Evolutionary conservation across 2,329 filamentous ascomycete genomes (phyloP).

Genomic region (Mycogone perniciosa): DNA sequence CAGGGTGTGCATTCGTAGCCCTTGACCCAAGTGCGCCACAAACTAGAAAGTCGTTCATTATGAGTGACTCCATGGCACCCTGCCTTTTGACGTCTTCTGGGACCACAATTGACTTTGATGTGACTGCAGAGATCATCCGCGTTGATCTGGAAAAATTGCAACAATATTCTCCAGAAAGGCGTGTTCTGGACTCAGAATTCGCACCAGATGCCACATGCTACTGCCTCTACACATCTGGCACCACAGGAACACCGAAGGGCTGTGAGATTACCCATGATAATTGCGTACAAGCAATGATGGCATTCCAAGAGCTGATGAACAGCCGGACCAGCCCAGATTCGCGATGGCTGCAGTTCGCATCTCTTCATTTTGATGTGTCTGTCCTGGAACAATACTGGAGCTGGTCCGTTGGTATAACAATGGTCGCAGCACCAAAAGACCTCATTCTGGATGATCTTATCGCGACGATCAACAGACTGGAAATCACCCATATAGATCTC

Average conservation of each 20-base stretch:
- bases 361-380: constrained; percentile 90
- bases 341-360: constrained; percentile 87
- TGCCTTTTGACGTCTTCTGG: constrained; percentile 52
- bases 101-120: constrained; percentile 27
- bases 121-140: constrained; percentile 26
- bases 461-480: constrained; percentile 61
- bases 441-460: constrained; percentile 79
- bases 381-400: constrained; percentile 94
- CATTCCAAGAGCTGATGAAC: constrained; percentile 72
- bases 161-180: constrained; percentile 13
- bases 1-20: constrained; percentile 74
- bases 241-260: constrained; percentile 79
- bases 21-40: constrained; percentile 68
- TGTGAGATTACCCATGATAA: constrained; percentile 87
- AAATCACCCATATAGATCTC: constrained; percentile 85
- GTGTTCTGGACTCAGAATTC: constrained; percentile 15
- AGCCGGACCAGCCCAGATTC: constrained; percentile 68
- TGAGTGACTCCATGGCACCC: constrained; percentile 63
- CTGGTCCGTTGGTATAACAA: constrained; percentile 82
- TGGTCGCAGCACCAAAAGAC: constrained; percentile 77
- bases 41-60: constrained; percentile 69
- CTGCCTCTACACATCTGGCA: constrained; percentile 82
- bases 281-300: constrained; percentile 79
- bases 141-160: constrained; percentile 28
- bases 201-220: constrained; percentile 60